Evolutionary conservation across 2,329 filamentous ascomycete genomes (phyloP).

Genomic region (Trichoderma brevicompactum): DNA sequence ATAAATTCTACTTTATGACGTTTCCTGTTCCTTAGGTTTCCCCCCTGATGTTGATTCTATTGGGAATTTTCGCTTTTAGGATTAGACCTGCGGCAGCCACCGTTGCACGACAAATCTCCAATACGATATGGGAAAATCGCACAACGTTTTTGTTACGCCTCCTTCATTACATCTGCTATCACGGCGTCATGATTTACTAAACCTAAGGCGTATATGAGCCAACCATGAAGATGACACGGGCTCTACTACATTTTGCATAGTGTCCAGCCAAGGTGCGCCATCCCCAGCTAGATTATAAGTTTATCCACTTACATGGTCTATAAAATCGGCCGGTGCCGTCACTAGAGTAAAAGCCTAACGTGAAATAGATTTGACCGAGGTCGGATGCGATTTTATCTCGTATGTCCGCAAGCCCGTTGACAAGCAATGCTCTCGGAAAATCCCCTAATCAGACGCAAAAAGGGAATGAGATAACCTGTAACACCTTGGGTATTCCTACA

Average conservation of each 20-base stretch:
- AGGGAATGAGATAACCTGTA: neutral
- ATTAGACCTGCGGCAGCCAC: slow-evolving; percentile 9
- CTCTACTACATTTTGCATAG: neutral
- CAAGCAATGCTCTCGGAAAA: neutral
- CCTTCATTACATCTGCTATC: neutral
- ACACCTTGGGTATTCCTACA: neutral
- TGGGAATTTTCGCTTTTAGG: neutral
- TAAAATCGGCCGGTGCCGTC: neutral
- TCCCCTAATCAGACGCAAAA: neutral
- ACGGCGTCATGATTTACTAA: neutral
- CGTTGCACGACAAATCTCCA: slow-evolving; percentile 14
- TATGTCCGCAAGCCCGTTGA: neutral
- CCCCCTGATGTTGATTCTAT: neutral
- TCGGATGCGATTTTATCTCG: neutral
- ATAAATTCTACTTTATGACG: neutral
- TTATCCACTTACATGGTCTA: neutral
- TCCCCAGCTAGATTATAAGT: neutral
- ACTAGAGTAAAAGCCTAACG: neutral
- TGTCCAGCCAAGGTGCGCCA: neutral
- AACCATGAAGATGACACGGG: neutral
- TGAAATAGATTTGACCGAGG: neutral
- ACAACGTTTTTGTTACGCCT: neutral
- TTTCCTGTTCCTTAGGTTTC: neutral
- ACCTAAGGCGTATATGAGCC: neutral
- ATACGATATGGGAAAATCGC: slow-evolving; percentile 11